These are phyloP conservation scores for Decorospora gaudefroyi DNA, from an alignment of 2,329 filamentous ascomycete genomes.

Conservation along the genomic window DNA sequence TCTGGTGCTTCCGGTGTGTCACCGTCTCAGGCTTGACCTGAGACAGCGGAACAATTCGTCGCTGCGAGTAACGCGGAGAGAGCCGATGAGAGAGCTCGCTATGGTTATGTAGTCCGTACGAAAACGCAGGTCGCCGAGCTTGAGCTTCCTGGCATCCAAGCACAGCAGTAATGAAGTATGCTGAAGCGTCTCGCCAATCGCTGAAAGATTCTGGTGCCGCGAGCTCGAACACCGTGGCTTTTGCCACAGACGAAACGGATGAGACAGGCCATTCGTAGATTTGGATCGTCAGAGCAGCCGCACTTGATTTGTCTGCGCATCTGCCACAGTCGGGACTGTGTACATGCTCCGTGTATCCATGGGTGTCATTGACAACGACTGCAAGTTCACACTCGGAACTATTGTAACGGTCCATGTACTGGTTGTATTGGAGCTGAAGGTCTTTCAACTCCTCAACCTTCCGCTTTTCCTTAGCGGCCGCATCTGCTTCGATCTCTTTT, in stretches of 20 bases:
- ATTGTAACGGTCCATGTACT: conserved; percentile 20
- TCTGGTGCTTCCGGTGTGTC: conserved; percentile 44
- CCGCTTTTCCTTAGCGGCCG: conserved; percentile 26
- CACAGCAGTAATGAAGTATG: conserved; percentile 50
- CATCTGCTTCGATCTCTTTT: conserved; percentile 48
- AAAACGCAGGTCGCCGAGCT: background rate
- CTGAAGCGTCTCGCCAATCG: conserved; percentile 57
- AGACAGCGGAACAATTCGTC: conserved; percentile 45
- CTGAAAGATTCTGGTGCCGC: conserved; percentile 49
- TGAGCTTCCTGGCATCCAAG: conserved; percentile 30
- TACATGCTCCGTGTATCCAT: conserved; percentile 7
- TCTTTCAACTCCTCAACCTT: conserved; percentile 30
- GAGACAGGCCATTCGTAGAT: conserved; percentile 64
- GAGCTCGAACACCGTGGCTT: conserved; percentile 61
- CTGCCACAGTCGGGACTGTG: conserved; percentile 21
- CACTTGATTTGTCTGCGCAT: conserved; percentile 44
- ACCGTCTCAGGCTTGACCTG: conserved; percentile 43
- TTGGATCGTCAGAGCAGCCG: conserved; percentile 50
- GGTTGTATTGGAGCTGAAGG: conserved; percentile 16
- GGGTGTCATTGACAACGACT: conserved; percentile 3
- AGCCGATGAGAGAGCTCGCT: conserved; percentile 10
- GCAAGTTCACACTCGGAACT: conserved; percentile 17
- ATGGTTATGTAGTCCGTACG: conserved; percentile 23
- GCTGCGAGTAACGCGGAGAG: background rate
- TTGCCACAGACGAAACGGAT: conserved; percentile 29